Base-by-base conservation (phyloP, 805 yeast genomes). In the Candida ficus region DNA sequence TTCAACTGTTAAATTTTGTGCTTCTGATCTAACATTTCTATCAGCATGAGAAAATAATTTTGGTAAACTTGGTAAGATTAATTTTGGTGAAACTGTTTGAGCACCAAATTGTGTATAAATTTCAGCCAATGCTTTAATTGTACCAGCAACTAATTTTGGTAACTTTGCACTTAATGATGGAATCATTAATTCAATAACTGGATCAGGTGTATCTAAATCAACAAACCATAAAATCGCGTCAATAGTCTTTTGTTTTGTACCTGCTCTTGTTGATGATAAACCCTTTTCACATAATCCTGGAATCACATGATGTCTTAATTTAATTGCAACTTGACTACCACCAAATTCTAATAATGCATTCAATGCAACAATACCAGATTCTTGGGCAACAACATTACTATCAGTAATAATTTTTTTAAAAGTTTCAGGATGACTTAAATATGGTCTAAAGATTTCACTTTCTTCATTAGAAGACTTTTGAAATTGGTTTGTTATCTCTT, bases 321-420 rank as follows among this genome's bases (percentile, higher is more conserved):
- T 66, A 6, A 59, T 32, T 35, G 72, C 64, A 4, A 58, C 70
- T 2, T 56, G 51, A 1, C 73, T 42, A 0, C 80, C 82, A 2
- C 85, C 84, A 53, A 60, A 73, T 51, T 76, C 74, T 32, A 84
- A 62, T 52, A 76, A 73, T 5, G 76, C 68, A 12, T 62, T 62
- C 6, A 87, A 58, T 7, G 84, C 71, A 4, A 64, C 58, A 17
- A 88, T 65, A 5, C 87, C 98, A 2, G 82, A 66, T 54, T 93
- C 98, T 48, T 89, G 95, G 0, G 98, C 95, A 14, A 83, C 93
- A 16, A 89, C 96, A 57, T 93, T 93, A 25, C 82, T 60, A 57
- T 93, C 99, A 3, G 76, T 68, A 7, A 84, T 80, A 30, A 81
- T 71, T 48, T 69, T 68, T 49, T 75, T 78, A 52, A 80, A 66